Percentiles rank a stretch among this genome's conserved stretches.
phyloP scores from a whole-genome alignment of 2,329 filamentous ascomycete genomes.

The Dryadomyces quercivorus region DNA sequence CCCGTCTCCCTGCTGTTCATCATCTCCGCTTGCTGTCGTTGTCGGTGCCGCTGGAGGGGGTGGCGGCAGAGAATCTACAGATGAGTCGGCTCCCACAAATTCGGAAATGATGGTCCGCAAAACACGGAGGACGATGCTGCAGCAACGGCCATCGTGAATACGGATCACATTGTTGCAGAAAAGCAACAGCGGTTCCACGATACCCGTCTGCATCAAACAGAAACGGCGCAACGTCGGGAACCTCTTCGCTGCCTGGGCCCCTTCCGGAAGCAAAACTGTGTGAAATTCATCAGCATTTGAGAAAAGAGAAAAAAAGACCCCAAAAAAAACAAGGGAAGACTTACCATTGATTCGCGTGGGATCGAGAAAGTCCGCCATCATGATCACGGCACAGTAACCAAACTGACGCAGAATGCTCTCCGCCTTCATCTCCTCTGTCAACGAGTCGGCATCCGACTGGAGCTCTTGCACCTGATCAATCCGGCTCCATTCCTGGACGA shows the following conservation, averaged over 20 bases:
- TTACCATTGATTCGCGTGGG: constrained; percentile 50
- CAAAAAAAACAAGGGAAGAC: constrained; percentile 13
- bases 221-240: constrained; percentile 63
- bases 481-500: constrained; percentile 74
- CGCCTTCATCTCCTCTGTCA: constrained; percentile 95
- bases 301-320: no score
- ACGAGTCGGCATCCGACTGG: constrained; percentile 58
- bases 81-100: constrained; percentile 34
- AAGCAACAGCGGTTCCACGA: constrained; percentile 78
- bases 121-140: constrained; percentile 73
- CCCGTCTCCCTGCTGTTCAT: neutral
- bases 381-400: constrained; percentile 82
- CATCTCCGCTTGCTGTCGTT: neutral
- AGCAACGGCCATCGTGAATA: constrained; percentile 82
- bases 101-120: constrained; percentile 75
- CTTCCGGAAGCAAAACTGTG: constrained; percentile 20
- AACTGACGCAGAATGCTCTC: constrained; percentile 91
- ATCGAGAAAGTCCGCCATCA: constrained; percentile 82
- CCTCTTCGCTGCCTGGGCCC: constrained; percentile 17
- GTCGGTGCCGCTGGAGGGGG: constrained; percentile 1
- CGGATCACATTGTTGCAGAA: constrained; percentile 87
- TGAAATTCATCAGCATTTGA: neutral
- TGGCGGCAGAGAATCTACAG: neutral
- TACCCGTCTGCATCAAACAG: constrained; percentile 62
- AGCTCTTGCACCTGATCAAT: constrained; percentile 52